Evolutionary conservation across 163 green algal genomes (phyloP).

Genomic region (Coccomyxa subellipsoidea): DNA sequence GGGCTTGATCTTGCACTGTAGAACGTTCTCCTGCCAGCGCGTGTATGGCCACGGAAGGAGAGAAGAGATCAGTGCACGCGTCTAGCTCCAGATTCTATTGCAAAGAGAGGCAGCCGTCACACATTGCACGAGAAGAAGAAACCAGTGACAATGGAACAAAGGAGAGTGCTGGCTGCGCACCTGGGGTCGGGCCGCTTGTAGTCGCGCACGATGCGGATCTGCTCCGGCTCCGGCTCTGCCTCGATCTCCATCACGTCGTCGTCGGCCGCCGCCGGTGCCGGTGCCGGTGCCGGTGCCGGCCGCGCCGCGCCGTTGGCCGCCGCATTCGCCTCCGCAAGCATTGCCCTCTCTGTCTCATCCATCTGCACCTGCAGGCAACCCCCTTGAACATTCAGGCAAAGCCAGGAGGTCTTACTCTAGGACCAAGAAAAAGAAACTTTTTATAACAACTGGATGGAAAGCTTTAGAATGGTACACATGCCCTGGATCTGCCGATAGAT

Average conservation of each 20-base stretch:
- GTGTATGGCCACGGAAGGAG: background rate
- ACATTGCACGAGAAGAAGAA: background rate
- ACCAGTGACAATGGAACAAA: background rate
- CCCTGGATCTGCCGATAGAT: too few species aligned
- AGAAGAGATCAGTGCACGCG: background rate
- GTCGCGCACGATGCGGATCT: slow-evolving; percentile 32
- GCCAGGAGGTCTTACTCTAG: too few species aligned
- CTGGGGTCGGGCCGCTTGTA: slow-evolving; percentile 22
- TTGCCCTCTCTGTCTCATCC: slow-evolving; percentile 71
- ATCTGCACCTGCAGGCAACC: slow-evolving; percentile 56
- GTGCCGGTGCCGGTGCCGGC: background rate
- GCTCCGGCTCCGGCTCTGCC: slow-evolving; percentile 26
- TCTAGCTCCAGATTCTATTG: too few species aligned
- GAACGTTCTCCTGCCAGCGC: background rate
- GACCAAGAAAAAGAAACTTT: too few species aligned
- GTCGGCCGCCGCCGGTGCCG: background rate
- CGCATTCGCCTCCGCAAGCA: slow-evolving; percentile 73
- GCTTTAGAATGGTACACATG: too few species aligned
- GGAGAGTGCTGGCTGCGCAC: background rate
- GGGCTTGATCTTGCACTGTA: background rate
- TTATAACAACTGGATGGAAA: too few species aligned
- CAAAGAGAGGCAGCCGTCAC: background rate
- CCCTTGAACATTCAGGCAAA: background rate
- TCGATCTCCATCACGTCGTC: slow-evolving; percentile 69
- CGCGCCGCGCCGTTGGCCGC: background rate